These are phyloP conservation scores for Blastobotrys serpentis DNA, from an alignment of 1,139 yeast species.

Conservation along the genomic window DNA sequence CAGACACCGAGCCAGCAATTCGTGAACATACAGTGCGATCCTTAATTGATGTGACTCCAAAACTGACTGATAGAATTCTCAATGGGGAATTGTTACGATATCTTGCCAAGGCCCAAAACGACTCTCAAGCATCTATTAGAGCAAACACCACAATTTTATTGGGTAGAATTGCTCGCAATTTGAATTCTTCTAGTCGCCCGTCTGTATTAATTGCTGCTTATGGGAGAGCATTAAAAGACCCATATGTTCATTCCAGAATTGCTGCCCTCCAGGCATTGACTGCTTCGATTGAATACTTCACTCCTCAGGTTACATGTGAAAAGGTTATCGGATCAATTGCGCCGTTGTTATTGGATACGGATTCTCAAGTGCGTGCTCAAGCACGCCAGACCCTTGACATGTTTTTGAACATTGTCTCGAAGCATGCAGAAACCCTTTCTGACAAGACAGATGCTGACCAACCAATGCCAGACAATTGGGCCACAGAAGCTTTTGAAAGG, in stretches of 20 bases:
- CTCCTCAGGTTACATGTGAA: constrained; percentile 74
- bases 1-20: constrained; percentile 77
- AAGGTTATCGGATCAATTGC: constrained; percentile 85
- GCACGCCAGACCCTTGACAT: constrained; percentile 66
- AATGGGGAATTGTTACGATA: constrained; percentile 81
- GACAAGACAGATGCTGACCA: constrained; percentile 1
- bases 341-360: constrained; percentile 75
- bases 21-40: constrained; percentile 80
- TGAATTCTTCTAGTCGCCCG: constrained; percentile 47
- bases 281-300: constrained; percentile 60
- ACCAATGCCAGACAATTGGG: background rate
- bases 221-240: constrained; percentile 77
- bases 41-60: constrained; percentile 60
- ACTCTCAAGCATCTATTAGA: constrained; percentile 77
- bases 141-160: constrained; percentile 81
- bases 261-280: constrained; percentile 78
- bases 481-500: background rate
- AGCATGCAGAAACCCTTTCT: constrained; percentile 53
- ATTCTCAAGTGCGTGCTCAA: constrained; percentile 65
- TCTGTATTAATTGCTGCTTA: constrained; percentile 83
- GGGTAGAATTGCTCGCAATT: constrained; percentile 63
- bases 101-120: constrained; percentile 86
- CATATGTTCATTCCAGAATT: constrained; percentile 71
- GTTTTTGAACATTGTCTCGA: constrained; percentile 63
- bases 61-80: constrained; percentile 72